phyloP scores from a whole-genome alignment of 768 basidiomycete species.

The Russula sp. region DNA sequence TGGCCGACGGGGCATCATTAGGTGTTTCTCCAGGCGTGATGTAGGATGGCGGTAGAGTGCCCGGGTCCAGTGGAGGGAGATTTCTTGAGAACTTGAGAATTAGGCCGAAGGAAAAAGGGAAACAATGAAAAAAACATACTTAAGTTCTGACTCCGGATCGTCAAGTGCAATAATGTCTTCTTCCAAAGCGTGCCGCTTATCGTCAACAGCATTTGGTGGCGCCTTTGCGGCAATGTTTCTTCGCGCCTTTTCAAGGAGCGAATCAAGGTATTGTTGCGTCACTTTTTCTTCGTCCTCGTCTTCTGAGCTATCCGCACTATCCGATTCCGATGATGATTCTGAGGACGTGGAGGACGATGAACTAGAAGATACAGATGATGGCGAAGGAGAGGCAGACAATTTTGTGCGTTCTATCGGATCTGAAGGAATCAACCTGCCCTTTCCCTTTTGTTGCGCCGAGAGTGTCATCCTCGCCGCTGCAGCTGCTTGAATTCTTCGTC shows the following conservation, averaged over 20 bases:
- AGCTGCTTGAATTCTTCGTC: too few relatives aligned
- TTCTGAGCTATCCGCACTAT: constrained; percentile 18
- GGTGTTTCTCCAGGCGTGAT: constrained; percentile 44
- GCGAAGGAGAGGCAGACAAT: constrained; percentile 17
- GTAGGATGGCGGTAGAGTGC: constrained; percentile 55
- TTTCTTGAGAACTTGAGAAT: constrained; percentile 32
- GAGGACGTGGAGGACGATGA: constrained; percentile 19
- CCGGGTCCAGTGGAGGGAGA: constrained; percentile 60
- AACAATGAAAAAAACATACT: constrained; percentile 28
- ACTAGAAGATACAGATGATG: constrained; percentile 11
- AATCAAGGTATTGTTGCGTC: constrained; percentile 53
- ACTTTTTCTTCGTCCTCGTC: constrained; percentile 39
- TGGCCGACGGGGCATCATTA: constrained; percentile 37
- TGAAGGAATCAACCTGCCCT: constrained; percentile 31
- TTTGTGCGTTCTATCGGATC: background rate
- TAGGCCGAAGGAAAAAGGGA: background rate
- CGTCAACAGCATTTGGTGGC: constrained; percentile 13
- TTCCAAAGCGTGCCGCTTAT: constrained; percentile 25
- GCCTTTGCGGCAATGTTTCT: constrained; percentile 32
- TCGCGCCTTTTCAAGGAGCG: constrained; percentile 55
- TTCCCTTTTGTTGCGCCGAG: constrained; percentile 34
- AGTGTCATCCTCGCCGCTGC: constrained; percentile 4
- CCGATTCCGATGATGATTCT: constrained; percentile 30
- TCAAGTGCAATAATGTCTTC: constrained; percentile 51
- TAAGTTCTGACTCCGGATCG: constrained; percentile 27